Evolutionary conservation across 805 yeast genomes (phyloP).

Genomic region (Jamesozyma lodderae): DNA sequence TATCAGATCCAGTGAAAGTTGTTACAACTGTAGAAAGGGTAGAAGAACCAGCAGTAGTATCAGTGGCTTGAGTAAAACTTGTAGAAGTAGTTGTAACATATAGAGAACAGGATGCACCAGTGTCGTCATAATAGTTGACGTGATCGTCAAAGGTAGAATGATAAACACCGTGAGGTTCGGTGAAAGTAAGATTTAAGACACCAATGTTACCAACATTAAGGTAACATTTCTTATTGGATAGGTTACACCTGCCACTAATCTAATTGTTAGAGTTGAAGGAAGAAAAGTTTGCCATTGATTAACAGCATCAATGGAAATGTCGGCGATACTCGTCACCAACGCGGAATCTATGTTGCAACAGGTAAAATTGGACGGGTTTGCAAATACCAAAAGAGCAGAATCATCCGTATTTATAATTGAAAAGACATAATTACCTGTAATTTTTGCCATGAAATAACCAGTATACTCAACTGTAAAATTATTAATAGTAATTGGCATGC

Average conservation of each 20-base stretch:
- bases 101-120: background rate
- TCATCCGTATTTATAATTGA: slow-evolving; percentile 25
- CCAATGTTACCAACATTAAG: background rate
- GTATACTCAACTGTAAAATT: slow-evolving; percentile 21
- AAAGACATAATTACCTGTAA: slow-evolving; percentile 27
- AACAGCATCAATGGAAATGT: background rate
- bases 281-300: background rate
- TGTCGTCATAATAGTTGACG: background rate
- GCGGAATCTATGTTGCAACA: slow-evolving; percentile 24
- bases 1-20: background rate
- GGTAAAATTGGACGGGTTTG: slow-evolving; percentile 24
- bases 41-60: background rate
- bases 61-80: background rate
- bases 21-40: background rate
- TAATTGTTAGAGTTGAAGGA: background rate
- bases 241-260: background rate
- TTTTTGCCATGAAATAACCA: slow-evolving; percentile 23
- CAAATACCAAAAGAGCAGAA: slow-evolving; percentile 25
- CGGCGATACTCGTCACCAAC: too few relatives aligned
- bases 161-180: slow-evolving; percentile 5
- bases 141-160: background rate
- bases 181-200: slow-evolving; percentile 1
- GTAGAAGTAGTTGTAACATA: background rate
- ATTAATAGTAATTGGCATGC: slow-evolving; percentile 10
- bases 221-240: background rate